These are phyloP conservation scores for Avena atlantica DNA, from an alignment of 176 grass and related monocot species.

Conservation along the genomic window DNA sequence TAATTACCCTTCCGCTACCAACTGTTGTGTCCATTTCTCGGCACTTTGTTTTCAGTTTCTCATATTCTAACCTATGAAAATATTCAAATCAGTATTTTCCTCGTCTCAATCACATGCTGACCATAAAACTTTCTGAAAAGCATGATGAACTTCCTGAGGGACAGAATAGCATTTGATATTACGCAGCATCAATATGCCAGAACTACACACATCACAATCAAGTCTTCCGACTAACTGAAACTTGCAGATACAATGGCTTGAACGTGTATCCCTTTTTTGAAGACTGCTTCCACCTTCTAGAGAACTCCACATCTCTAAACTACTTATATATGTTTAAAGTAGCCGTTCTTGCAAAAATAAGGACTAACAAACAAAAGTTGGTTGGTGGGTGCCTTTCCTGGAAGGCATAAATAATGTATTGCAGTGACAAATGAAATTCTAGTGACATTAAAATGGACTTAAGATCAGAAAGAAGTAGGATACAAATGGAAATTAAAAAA, in stretches of 20 bases:
- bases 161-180: too few species aligned
- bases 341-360: too few species aligned
- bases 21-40: slow-evolving; percentile 86
- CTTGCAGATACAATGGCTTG: too few species aligned
- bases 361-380: too few species aligned
- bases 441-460: neutral
- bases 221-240: too few species aligned
- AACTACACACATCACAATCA: too few species aligned
- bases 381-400: too few species aligned
- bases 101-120: slow-evolving; percentile 13
- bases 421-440: neutral
- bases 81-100: slow-evolving; percentile 43
- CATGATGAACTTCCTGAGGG: neutral
- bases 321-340: too few species aligned
- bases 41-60: slow-evolving; percentile 86
- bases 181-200: too few species aligned
- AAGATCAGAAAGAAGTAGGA: slow-evolving; percentile 23
- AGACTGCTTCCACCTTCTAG: too few species aligned
- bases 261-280: too few species aligned
- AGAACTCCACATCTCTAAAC: too few species aligned
- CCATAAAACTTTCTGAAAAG: neutral
- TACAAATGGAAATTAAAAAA: neutral
- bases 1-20: slow-evolving; percentile 82
- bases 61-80: slow-evolving; percentile 85
- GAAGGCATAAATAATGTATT: neutral